Conservation (phyloP, 306 rosid species). For the Corylus americana region DNA sequence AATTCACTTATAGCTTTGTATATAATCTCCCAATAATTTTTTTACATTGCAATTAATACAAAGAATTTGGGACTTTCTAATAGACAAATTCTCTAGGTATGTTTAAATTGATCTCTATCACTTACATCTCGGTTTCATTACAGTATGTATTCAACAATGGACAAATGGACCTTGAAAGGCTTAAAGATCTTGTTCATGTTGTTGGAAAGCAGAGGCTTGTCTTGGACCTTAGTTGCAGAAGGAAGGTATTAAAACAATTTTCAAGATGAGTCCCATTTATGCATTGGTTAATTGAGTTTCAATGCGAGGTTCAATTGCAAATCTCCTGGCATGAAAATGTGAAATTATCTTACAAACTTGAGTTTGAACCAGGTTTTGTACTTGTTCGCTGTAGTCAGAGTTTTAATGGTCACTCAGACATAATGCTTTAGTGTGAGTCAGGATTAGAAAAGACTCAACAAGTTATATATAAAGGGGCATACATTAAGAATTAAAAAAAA, state of each 20-base stretch:
- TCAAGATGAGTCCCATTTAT: slow-evolving; percentile 9
- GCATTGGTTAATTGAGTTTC: slow-evolving; percentile 1
- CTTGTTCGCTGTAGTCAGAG: neutral
- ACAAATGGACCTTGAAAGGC: slow-evolving; percentile 85
- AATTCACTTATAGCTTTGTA: neutral
- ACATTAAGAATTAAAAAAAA: neutral
- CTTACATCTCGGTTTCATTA: slow-evolving; percentile 17
- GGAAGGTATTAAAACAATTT: slow-evolving; percentile 54
- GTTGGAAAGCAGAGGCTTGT: slow-evolving; percentile 91
- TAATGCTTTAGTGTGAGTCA: neutral
- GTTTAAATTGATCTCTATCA: slow-evolving; percentile 21
- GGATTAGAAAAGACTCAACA: neutral
- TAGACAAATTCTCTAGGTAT: neutral
- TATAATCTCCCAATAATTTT: neutral
- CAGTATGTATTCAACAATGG: slow-evolving; percentile 93
- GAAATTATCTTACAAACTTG: neutral
- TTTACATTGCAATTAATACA: neutral
- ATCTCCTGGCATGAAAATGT: neutral
- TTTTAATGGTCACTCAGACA: neutral
- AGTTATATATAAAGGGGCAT: neutral
- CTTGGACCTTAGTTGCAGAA: slow-evolving; percentile 95
- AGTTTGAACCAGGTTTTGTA: neutral
- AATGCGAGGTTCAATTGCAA: slow-evolving; percentile 1
- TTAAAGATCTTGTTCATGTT: slow-evolving; percentile 69
- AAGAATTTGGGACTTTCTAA: slow-evolving; percentile 4